Evolutionary conservation across 176 grass and related monocot species (phyloP).

Genomic region (Triticum monococcum): DNA sequence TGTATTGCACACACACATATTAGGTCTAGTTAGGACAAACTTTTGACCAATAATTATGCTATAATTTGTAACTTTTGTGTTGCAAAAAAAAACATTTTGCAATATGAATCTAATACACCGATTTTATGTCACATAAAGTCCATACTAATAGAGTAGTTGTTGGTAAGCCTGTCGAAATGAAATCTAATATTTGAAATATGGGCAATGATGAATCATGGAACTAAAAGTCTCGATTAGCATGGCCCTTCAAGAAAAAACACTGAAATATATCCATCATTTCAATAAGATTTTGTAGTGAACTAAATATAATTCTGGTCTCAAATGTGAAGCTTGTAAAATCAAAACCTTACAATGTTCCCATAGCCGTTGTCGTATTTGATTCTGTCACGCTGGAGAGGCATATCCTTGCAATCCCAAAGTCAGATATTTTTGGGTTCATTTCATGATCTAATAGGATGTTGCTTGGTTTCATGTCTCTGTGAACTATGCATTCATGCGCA

Average conservation of each 20-base stretch:
- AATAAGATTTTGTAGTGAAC: not conserved
- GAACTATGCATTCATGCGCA: slow-evolving; percentile 37
- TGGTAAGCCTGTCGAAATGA: no score
- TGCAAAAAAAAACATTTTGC: no score
- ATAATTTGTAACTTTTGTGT: no score
- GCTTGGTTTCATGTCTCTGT: slow-evolving; percentile 60
- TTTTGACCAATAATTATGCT: no score
- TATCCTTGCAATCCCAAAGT: slow-evolving; percentile 62
- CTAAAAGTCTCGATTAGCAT: not conserved
- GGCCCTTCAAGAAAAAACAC: not conserved
- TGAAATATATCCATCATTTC: not conserved
- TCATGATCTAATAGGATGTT: slow-evolving; percentile 55
- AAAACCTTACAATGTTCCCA: slow-evolving; percentile 57
- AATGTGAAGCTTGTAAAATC: not conserved
- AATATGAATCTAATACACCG: no score
- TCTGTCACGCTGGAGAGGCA: slow-evolving; percentile 29
- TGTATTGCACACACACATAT: not conserved
- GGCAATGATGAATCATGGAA: not conserved
- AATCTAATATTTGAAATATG: no score
- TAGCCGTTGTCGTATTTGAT: slow-evolving; percentile 13
- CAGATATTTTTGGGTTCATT: slow-evolving; percentile 69
- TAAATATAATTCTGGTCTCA: not conserved
- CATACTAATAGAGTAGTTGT: no score
- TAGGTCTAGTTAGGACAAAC: not conserved
- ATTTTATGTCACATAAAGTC: no score